Evolutionary conservation across 331 rosid genomes (phyloP), one percentile per base, ranked within the genome.

Genomic region (Telfairia occidentalis): DNA sequence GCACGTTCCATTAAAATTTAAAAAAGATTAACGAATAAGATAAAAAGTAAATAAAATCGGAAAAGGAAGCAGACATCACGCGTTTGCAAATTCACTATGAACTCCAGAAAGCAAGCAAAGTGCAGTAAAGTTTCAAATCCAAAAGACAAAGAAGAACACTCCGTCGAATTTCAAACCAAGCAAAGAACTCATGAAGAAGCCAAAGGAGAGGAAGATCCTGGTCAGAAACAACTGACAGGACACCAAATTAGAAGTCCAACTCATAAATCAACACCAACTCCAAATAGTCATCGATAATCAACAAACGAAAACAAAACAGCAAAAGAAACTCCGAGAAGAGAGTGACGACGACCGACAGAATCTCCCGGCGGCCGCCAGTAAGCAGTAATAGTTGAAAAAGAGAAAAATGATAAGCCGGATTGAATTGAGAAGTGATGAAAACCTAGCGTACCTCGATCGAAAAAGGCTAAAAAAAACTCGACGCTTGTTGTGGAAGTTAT

Each of bases 241-340:
- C 53, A 73, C 38, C 79, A 77, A 63, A 73, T 43, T 55, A 78
- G 54, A 67, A 81, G 61, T 74, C 53, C 60, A 50, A 35, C 12
- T 49, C 19, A 35, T 6, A 35, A 71, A 60, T 54, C 58, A 38
- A 18, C 4, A 43, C 50, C 57, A 66, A 45, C 57, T 29, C 54
- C 79, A 78, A 30, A 55, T 6, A 30, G 24, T 26, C 0, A 26
- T 18, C 77, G 30, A 52, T 30, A 42, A 32, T 29, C 9, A 26
- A 29, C 8, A 70, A 28, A 35, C 5, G n/a, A 29, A 69, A 26
- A 15, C 3, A 2, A 5, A 63, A 63, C 5, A 50, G 26, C 18
- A 3, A 69, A 69, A 15, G 1, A 9, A 65, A 65, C 52, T 42
- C 35, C 6, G 18, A 0, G 42, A 26, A 45, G 58, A 70, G 11